Evolutionary conservation across 805 yeast species (phyloP), one percentile per base, ranked within the genome.

Genomic region (Pichia sporocuriosa): DNA sequence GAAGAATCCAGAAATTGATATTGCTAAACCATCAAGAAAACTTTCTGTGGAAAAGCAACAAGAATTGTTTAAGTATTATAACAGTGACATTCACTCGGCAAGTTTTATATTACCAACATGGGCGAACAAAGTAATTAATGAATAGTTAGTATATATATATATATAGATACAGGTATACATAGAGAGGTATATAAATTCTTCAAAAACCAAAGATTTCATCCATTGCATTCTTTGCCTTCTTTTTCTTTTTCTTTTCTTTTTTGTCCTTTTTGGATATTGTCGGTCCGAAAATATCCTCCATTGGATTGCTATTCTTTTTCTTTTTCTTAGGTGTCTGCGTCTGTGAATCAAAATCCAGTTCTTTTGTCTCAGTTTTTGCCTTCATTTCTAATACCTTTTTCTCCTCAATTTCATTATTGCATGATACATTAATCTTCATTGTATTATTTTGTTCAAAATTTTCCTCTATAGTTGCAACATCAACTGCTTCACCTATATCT

Each of bases 101-200:
- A 72, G 90, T 34, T 86, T 84, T 58, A 75, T 85, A 23, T 65
- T 86, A 42, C 96, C 96, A 22, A 77, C 77, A 31, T 84, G 90
- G 87, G 95, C 93, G 3, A 52, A 57, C 23, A 40, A 45, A 11
- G 44, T 54, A 16, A 45, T 60, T 26, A 51, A 56, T 41, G 49
- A 46, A n/a, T 30, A 17, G 32, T 20, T 35, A n/a, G 20, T 21
- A n/a, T 19, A 28, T 3, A 8, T 22, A 9, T 29, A 21, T 34
- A 6, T 16, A 13, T 25, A 24, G 26, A 8, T 24, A 24, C 8
- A 24, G 26, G 8, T 11, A 24, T 24, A 24, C 10, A 8, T 24
- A 24, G 11, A 26, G 29, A 9, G 10, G n/a, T 6, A 15, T 22
- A n/a, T n/a, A n/a, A n/a, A n/a, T n/a, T n/a, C n/a, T n/a, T 41